Evolutionary conservation across 1,284 basidiomycete genomes (phyloP), one percentile per base, ranked within the genome.

Genomic region (Microstroma glucosiphilum): DNA sequence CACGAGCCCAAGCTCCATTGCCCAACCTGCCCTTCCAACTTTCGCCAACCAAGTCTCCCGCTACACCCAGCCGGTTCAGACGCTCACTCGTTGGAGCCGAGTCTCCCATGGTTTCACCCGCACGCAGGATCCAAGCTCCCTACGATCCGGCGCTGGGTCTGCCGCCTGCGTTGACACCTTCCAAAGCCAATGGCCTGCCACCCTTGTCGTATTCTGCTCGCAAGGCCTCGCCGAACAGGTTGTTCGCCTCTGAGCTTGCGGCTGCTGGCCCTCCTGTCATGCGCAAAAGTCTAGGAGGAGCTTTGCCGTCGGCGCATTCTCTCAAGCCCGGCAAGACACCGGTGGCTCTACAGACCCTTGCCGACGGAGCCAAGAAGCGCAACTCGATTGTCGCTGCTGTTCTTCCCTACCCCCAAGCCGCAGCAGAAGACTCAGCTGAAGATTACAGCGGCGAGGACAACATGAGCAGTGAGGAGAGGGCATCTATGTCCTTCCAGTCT

Each of bases 1-100:
- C 59, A 37, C 30, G 30, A 37, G 30, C 30, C 30, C 30, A 37
- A 37, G 30, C 30, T 37, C 30, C 30, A 37, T 37, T 37, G 30
- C 30, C 30, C 30, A 37, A 37, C 9, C 30, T 37, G 30, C 30
- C 30, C 30, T 37, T 37, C 30, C 30, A 37, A 9, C 30, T 37
- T 37, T 37, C 30, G 30, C 30, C 63, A 6, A 57, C 58, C 43
- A 61, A 67, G 55, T 49, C 65, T 9, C 57, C 23, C 37, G 57
- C 17, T 19, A 26, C 40, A 6, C 40, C 60, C 2, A 69, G 63
- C 43, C 65, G 69, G 11, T 73, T 73, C 68, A 65, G 71, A 12
- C 68, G 66, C 54, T 73, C 73, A 62, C 69, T 75, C 60, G 69
- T 70, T 4, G 72, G 71, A 26, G 71, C 67, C 25, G 58, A 68